These are phyloP conservation scores for Daldinia sp. DNA, from an alignment of 2,329 filamentous ascomycete genomes.

Conservation along the genomic window DNA sequence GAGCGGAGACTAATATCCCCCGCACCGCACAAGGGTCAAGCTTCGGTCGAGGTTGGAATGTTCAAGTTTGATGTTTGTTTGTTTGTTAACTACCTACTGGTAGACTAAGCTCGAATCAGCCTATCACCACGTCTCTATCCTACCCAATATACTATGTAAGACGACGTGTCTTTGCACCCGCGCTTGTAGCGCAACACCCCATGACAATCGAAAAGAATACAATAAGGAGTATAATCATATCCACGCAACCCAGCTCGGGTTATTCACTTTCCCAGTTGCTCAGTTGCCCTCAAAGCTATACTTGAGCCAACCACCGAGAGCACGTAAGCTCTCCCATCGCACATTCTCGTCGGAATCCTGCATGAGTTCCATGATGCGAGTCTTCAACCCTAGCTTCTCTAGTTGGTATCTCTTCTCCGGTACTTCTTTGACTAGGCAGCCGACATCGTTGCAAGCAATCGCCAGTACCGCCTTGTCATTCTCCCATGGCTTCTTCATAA, in stretches of 20 bases:
- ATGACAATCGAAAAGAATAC: slow-evolving; percentile 36
- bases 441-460: slow-evolving; percentile 93
- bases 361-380: slow-evolving; percentile 93
- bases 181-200: slow-evolving; percentile 22
- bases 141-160: slow-evolving; percentile 36
- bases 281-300: slow-evolving; percentile 68
- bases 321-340: slow-evolving; percentile 90
- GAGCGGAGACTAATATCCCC: neutral
- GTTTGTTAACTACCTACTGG: slow-evolving; percentile 18
- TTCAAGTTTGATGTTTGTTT: slow-evolving; percentile 2
- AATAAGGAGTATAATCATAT: slow-evolving; percentile 28
- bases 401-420: slow-evolving; percentile 84
- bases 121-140: slow-evolving; percentile 28
- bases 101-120: slow-evolving; percentile 27
- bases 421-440: slow-evolving; percentile 87
- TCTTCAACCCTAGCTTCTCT: slow-evolving; percentile 87
- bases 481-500: slow-evolving; percentile 78
- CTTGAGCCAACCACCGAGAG: slow-evolving; percentile 76
- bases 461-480: slow-evolving; percentile 90
- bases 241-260: slow-evolving; percentile 11
- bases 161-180: slow-evolving; percentile 33
- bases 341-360: slow-evolving; percentile 88
- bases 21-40: neutral
- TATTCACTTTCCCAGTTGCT: slow-evolving; percentile 14
- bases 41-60: neutral